Percentiles rank a stretch among this genome's conserved stretches.
Conservation (phyloP, 495 filamentous ascomycete species). For the Trichoderma orchidacearum region DNA sequence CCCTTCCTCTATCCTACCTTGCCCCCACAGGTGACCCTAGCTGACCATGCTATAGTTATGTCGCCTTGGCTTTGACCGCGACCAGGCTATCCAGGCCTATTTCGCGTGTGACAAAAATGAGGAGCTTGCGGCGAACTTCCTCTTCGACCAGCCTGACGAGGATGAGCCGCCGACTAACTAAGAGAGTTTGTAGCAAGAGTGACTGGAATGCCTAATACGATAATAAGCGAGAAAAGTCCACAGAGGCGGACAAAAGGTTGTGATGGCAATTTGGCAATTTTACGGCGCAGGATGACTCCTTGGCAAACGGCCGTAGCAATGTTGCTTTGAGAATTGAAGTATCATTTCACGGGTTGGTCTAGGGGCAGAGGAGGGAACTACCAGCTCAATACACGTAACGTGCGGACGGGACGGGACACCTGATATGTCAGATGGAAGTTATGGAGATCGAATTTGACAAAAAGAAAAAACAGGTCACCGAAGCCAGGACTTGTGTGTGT, state of each 20-base stretch:
- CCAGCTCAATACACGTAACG: neutral
- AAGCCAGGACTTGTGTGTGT: neutral
- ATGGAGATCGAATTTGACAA: neutral
- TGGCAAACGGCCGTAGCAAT: neutral
- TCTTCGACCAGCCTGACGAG: constrained; percentile 94
- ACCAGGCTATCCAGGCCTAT: constrained; percentile 93
- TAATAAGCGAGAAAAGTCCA: neutral
- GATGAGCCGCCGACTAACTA: constrained; percentile 34
- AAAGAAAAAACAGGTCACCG: neutral
- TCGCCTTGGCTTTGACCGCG: constrained; percentile 80
- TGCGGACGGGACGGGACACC: neutral
- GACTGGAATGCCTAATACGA: neutral
- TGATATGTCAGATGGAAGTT: neutral
- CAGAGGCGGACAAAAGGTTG: neutral
- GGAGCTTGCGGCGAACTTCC: constrained; percentile 91
- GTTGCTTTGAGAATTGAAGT: neutral
- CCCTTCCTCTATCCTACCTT: neutral
- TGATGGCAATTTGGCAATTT: neutral
- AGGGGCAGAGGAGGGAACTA: neutral
- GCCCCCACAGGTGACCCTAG: constrained; percentile 1
- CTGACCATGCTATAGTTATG: constrained; percentile 52
- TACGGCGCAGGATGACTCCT: neutral
- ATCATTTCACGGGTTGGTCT: neutral
- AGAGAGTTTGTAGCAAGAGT: neutral
- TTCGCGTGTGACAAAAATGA: constrained; percentile 99